phyloP scores from a whole-genome alignment of 305 asterid genomes.

The Rubia peregrina region DNA sequence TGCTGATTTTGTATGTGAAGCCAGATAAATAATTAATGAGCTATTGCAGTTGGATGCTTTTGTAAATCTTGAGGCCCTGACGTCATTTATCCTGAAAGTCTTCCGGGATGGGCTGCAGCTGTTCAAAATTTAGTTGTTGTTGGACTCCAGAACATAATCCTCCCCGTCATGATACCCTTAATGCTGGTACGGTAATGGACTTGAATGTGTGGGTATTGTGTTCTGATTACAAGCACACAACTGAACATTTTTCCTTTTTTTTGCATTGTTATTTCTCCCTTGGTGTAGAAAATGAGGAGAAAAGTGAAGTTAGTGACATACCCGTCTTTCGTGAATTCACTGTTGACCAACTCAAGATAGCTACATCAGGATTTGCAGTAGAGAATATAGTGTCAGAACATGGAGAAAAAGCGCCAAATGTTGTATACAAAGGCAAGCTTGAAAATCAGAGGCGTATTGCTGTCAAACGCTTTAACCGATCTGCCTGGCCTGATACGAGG shows the following conservation, averaged over 20 bases:
- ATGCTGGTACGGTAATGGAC: constrained; percentile 38
- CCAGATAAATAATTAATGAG: constrained; percentile 29
- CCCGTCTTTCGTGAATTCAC: constrained; percentile 78
- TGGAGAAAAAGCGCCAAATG: constrained; percentile 94
- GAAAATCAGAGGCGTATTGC: constrained; percentile 73
- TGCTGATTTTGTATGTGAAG: constrained; percentile 19
- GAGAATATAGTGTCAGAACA: constrained; percentile 88
- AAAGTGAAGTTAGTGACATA: constrained; percentile 63
- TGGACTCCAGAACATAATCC: constrained; percentile 43
- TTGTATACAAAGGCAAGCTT: constrained; percentile 81
- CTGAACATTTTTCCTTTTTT: background rate
- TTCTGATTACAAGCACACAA: background rate
- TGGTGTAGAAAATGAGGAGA: constrained; percentile 62
- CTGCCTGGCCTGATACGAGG: background rate
- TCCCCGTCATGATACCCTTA: constrained; percentile 40
- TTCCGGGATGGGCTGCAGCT: constrained; percentile 61
- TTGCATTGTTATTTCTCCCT: constrained; percentile 16
- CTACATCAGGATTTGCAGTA: constrained; percentile 81
- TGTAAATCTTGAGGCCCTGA: constrained; percentile 23
- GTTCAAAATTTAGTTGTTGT: constrained; percentile 57
- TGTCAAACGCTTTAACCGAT: constrained; percentile 63
- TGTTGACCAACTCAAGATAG: constrained; percentile 68
- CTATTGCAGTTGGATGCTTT: constrained; percentile 15
- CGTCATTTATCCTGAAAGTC: constrained; percentile 23
- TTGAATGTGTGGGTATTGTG: background rate